These are phyloP conservation scores for Penicillium paneum DNA, from an alignment of 2,329 filamentous ascomycete genomes.

Conservation along the genomic window DNA sequence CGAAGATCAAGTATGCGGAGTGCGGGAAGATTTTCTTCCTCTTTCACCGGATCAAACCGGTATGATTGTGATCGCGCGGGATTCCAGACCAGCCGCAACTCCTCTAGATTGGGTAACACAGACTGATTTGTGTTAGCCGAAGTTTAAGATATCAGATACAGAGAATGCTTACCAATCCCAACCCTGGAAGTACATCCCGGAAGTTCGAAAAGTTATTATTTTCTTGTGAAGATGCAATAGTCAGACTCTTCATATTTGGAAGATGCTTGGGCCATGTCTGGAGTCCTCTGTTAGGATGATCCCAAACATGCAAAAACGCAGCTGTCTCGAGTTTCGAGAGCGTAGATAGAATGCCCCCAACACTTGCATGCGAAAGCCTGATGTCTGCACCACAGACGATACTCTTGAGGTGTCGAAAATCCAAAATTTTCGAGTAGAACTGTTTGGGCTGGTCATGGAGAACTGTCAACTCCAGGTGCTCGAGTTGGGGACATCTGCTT, in stretches of 20 bases:
- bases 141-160: background rate
- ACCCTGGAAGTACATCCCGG: conserved; percentile 15
- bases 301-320: conserved; percentile 21
- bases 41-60: conserved; percentile 12
- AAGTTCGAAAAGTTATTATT: background rate
- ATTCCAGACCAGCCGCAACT: conserved; percentile 32
- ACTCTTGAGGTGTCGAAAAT: conserved; percentile 25
- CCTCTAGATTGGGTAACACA: conserved; percentile 31
- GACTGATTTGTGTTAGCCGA: background rate
- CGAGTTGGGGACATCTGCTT: conserved; percentile 35
- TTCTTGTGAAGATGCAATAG: conserved; percentile 18
- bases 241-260: conserved; percentile 33
- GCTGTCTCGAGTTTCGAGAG: conserved; percentile 31
- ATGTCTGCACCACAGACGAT: conserved; percentile 28
- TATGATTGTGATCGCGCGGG: conserved; percentile 19
- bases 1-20: conserved; percentile 31
- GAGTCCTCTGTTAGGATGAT: background rate
- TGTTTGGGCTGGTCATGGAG: conserved; percentile 15
- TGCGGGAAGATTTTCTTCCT: conserved; percentile 11
- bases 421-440: conserved; percentile 28
- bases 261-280: conserved; percentile 22
- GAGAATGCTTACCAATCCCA: conserved; percentile 3
- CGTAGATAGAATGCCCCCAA: conserved; percentile 25
- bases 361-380: conserved; percentile 22
- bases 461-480: conserved; percentile 30